Conservation (phyloP, 805 yeast species). For the Candida loeiensis region DNA sequence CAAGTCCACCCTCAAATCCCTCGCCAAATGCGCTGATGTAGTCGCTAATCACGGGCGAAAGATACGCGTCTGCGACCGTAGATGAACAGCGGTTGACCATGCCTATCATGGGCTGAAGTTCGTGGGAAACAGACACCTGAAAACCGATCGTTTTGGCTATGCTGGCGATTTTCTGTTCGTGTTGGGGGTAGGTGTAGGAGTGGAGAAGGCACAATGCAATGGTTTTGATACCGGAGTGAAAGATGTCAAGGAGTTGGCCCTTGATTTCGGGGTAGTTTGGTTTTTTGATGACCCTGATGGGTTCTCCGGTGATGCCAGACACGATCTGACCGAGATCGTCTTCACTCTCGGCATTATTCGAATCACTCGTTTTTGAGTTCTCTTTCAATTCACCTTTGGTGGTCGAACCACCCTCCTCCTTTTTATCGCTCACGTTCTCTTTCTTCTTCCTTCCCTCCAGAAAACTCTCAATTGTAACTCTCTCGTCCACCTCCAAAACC, state of each 20-base stretch:
- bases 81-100: constrained; percentile 40
- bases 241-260: constrained; percentile 23
- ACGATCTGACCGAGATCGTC: not conserved
- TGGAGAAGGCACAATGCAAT: constrained; percentile 40
- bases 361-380: no score
- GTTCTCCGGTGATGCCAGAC: constrained; percentile 35
- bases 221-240: constrained; percentile 22
- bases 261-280: constrained; percentile 28
- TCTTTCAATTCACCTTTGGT: no score
- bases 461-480: constrained; percentile 74
- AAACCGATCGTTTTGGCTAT: constrained; percentile 38
- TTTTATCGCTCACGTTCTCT: constrained; percentile 14
- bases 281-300: constrained; percentile 26
- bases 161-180: constrained; percentile 32
- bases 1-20: constrained; percentile 41
- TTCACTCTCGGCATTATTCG: constrained; percentile 13
- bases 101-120: constrained; percentile 43
- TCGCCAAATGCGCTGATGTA: constrained; percentile 35
- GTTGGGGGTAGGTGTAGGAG: constrained; percentile 39
- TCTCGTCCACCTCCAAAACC: constrained; percentile 84
- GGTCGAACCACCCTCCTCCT: no score
- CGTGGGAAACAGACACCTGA: constrained; percentile 37
- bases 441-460: constrained; percentile 63
- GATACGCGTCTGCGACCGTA: constrained; percentile 43
- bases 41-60: constrained; percentile 36